Base-by-base conservation (phyloP, 2,329 filamentous ascomycete species). In the Aspergillus pseudotamarii region DNA sequence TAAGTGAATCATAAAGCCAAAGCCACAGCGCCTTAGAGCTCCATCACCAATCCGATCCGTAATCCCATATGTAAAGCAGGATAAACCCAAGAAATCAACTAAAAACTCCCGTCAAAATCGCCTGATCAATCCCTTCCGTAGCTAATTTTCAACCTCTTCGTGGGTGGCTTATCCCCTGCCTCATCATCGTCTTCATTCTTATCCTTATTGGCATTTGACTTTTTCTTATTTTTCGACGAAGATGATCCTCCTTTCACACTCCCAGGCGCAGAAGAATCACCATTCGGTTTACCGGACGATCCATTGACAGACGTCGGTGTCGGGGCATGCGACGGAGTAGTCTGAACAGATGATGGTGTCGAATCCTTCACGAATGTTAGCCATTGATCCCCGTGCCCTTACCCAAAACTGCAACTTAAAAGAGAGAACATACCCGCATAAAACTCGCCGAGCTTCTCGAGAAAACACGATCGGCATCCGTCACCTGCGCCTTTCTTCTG, bases 361-460 rank as follows among this genome's bases (percentile, higher is more conserved):
- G 79, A 81, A 61, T 81, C 79, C 79, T 81, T 67, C 19, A 3
- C 6, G 16, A 9, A 12, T 36, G 28, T 55, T 38, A 55, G 34
- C 51, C 14, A 16, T 23, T 16, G 21, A 55, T 11, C 2, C 14
- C 26, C 12, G n/a, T n/a, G 14, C 21, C 1, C 3, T 4, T 23
- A 14, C 32, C n/a, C 23, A 38, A 38, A 14, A 23, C 32, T 8
- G 16, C 11, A 21, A 34, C 16, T 41, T 23, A 12, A 16, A 16
- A 34, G n/a, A 11, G 1, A 38, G 34, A 48, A 67, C 75, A 50
- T 71, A 80, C 79, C 64, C 78, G 66, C 79, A 80, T 81, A 62
- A 81, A 83, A 63, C 78, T 79, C n/a, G 80, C 80, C 8, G 81
- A 83, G 65, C 81, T 83, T 63, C 77, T 71, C 23, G 80, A 82